Evolutionary conservation across 768 basidiomycete species (phyloP).

Genomic region (Naganishia vishniacii): DNA sequence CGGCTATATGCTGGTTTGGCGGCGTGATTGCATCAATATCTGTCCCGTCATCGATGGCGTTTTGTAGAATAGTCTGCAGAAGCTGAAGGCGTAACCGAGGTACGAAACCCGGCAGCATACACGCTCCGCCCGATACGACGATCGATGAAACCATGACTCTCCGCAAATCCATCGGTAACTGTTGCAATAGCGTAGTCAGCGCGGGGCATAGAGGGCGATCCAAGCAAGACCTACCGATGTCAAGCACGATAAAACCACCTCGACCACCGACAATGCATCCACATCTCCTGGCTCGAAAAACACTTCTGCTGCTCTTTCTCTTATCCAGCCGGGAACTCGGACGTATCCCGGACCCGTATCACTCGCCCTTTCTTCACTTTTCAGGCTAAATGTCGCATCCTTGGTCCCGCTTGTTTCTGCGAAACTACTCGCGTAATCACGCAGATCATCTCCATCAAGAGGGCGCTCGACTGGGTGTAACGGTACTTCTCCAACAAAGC

Average conservation of each 20-base stretch:
- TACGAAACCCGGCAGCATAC: conserved; percentile 88
- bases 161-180: conserved; percentile 87
- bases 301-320: conserved; percentile 84
- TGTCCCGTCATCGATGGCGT: conserved; percentile 5
- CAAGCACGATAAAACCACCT: conserved; percentile 57
- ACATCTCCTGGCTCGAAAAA: conserved; percentile 84
- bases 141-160: conserved; percentile 77
- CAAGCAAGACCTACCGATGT: background rate
- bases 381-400: conserved; percentile 6
- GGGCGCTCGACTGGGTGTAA: conserved; percentile 30
- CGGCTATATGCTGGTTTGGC: background rate
- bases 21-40: background rate
- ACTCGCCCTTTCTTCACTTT: background rate
- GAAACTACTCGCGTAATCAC: background rate
- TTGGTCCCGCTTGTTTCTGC: background rate
- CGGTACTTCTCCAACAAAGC: conserved; percentile 68
- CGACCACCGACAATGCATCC: conserved; percentile 77
- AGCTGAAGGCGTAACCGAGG: conserved; percentile 78
- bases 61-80: conserved; percentile 56
- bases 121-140: conserved; percentile 78
- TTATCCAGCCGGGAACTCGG: conserved; percentile 84
- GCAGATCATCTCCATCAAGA: background rate
- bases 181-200: conserved; percentile 10
- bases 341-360: conserved; percentile 63
- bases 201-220: background rate